Evolutionary conservation across 2,329 filamentous ascomycete genomes (phyloP).

Genomic region (Calonectria ilicicola): DNA sequence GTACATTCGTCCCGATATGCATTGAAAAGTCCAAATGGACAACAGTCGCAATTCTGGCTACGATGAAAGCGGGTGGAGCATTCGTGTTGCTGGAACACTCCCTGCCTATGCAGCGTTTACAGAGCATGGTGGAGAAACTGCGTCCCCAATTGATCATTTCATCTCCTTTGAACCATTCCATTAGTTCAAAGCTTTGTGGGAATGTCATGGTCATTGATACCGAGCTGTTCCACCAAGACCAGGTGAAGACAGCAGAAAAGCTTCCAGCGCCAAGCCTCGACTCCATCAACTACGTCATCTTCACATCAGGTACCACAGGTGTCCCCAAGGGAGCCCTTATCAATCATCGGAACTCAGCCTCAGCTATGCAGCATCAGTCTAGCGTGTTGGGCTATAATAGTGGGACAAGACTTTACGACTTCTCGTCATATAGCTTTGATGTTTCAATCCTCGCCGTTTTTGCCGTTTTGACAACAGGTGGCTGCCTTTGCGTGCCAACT

Average conservation of each 20-base stretch:
- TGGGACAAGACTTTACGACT: neutral
- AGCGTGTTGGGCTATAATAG: neutral
- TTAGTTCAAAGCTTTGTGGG: too few species aligned
- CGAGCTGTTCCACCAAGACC: conserved; percentile 40
- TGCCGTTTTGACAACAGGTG: neutral
- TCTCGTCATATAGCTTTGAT: neutral
- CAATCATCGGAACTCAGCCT: conserved; percentile 23
- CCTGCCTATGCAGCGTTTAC: neutral
- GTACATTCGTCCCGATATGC: neutral
- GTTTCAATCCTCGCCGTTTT: neutral
- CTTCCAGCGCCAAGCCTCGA: neutral
- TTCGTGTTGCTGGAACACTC: neutral
- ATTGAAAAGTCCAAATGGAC: conserved; percentile 4
- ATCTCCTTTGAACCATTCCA: neutral
- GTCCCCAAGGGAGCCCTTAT: conserved; percentile 39
- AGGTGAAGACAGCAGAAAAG: neutral
- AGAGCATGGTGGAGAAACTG: neutral
- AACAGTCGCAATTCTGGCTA: neutral
- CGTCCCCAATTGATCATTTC: neutral
- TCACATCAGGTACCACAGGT: conserved; percentile 43
- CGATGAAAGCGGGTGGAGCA: neutral
- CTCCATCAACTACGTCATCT: conserved; percentile 28
- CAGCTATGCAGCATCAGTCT: neutral
- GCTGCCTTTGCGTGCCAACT: neutral
- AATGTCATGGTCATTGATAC: conserved; percentile 37